Conservation (phyloP, 1,284 basidiomycete genomes). For the Puccinia polysora region DNA sequence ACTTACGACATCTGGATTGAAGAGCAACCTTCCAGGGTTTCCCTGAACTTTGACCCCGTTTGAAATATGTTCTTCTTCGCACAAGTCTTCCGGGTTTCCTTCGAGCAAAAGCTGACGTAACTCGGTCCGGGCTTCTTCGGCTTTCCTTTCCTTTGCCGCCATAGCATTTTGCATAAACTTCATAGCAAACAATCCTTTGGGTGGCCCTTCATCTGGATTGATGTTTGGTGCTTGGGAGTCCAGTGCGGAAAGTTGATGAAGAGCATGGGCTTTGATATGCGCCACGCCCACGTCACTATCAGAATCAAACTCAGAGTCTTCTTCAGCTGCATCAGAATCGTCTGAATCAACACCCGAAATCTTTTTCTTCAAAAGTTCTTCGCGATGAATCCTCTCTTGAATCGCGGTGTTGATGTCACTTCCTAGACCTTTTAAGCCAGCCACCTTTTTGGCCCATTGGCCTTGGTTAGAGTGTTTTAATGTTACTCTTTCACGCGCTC, state of each 20-base stretch:
- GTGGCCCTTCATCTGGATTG: not conserved
- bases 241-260: conserved; percentile 45
- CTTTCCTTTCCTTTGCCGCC: conserved; percentile 47
- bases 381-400: conserved; percentile 50
- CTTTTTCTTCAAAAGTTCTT: conserved; percentile 49
- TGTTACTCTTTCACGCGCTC: conserved; percentile 52
- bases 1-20: conserved; percentile 29
- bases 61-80: conserved; percentile 43
- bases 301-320: conserved; percentile 45
- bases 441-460: conserved; percentile 52
- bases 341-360: conserved; percentile 47
- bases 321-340: conserved; percentile 35
- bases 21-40: conserved; percentile 41
- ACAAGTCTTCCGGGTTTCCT: conserved; percentile 43
- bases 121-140: conserved; percentile 48
- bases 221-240: conserved; percentile 46
- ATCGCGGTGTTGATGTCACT: conserved; percentile 50
- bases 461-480: conserved; percentile 53
- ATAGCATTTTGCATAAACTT: conserved; percentile 53
- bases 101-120: conserved; percentile 45
- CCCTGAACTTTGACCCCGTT: conserved; percentile 42
- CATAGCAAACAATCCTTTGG: conserved; percentile 48
- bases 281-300: conserved; percentile 20
- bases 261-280: conserved; percentile 23
- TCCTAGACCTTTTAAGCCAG: conserved; percentile 45